Conservation (phyloP, 2,329 filamentous ascomycete genomes). For the Sporothrix variecibatus region DNA sequence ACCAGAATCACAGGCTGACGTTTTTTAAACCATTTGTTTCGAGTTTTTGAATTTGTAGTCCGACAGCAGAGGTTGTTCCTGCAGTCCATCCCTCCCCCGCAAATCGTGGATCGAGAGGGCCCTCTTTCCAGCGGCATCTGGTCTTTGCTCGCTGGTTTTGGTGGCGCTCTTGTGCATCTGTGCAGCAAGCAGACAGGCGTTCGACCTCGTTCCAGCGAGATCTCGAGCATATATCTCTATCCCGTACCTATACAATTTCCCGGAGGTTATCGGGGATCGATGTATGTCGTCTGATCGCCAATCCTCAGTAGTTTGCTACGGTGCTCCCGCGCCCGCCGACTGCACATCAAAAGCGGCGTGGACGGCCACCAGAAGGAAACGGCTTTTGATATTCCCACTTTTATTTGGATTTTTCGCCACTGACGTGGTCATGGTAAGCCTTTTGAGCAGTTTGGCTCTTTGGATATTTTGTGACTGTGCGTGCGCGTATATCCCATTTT, state of each 20-base stretch:
- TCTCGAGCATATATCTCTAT: background rate
- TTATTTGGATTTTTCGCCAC: slow-evolving; percentile 19
- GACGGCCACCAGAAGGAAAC: background rate
- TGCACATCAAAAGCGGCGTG: background rate
- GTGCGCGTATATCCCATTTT: background rate
- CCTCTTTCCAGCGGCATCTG: background rate
- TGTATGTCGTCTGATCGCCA: background rate
- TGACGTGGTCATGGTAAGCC: slow-evolving; percentile 21
- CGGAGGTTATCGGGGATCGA: background rate
- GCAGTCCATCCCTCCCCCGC: background rate
- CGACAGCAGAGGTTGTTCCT: background rate
- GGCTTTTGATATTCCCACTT: slow-evolving; percentile 16
- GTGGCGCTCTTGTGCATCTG: background rate
- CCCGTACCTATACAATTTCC: background rate
- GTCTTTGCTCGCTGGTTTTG: background rate
- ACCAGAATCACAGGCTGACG: background rate
- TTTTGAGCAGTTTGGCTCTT: background rate
- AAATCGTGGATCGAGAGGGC: background rate
- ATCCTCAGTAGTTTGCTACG: background rate
- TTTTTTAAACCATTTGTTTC: background rate
- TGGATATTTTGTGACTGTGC: background rate
- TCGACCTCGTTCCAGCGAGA: background rate
- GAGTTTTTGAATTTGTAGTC: background rate
- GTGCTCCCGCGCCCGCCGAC: slow-evolving; percentile 1
- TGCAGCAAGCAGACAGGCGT: background rate